Conservation (phyloP, 805 yeast species). For the Candida boleticola region DNA sequence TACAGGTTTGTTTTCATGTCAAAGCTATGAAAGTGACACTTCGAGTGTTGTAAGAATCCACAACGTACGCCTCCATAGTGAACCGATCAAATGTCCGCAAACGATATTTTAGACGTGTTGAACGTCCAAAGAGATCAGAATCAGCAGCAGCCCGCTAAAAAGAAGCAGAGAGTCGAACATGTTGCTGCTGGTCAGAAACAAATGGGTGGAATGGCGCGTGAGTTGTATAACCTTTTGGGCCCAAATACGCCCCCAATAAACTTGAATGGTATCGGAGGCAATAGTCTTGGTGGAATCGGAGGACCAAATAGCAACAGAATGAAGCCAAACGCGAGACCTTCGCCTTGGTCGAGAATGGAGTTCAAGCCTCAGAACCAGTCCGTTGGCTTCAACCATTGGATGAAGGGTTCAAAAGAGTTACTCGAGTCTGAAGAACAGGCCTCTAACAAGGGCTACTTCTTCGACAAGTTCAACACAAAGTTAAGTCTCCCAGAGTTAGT, state of each 20-base stretch:
- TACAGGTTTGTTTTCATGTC: too few species aligned
- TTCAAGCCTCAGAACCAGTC: slow-evolving; percentile 58
- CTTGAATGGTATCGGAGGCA: slow-evolving; percentile 20
- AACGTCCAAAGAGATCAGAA: slow-evolving; percentile 55
- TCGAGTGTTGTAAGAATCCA: too few species aligned
- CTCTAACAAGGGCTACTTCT: slow-evolving; percentile 51
- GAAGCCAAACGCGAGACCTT: slow-evolving; percentile 61
- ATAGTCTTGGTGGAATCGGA: slow-evolving; percentile 28
- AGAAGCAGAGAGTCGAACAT: slow-evolving; percentile 31
- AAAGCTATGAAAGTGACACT: too few species aligned
- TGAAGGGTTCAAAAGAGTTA: slow-evolving; percentile 61
- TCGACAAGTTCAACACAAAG: slow-evolving; percentile 70
- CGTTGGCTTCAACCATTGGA: slow-evolving; percentile 73
- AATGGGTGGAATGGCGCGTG: slow-evolving; percentile 74
- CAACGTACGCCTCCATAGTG: neutral
- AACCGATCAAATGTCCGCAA: slow-evolving; percentile 27
- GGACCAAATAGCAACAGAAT: slow-evolving; percentile 52
- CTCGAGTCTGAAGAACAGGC: slow-evolving; percentile 25
- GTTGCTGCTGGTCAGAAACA: slow-evolving; percentile 32
- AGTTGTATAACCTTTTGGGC: slow-evolving; percentile 82
- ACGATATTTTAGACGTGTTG: slow-evolving; percentile 73
- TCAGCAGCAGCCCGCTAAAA: slow-evolving; percentile 38
- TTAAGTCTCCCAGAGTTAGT: slow-evolving; percentile 69
- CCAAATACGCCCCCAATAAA: slow-evolving; percentile 85
- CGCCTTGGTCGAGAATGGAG: slow-evolving; percentile 76